Base-by-base conservation (phyloP, 140 eudicot genomes). In the Ambrosia hybrid region DNA sequence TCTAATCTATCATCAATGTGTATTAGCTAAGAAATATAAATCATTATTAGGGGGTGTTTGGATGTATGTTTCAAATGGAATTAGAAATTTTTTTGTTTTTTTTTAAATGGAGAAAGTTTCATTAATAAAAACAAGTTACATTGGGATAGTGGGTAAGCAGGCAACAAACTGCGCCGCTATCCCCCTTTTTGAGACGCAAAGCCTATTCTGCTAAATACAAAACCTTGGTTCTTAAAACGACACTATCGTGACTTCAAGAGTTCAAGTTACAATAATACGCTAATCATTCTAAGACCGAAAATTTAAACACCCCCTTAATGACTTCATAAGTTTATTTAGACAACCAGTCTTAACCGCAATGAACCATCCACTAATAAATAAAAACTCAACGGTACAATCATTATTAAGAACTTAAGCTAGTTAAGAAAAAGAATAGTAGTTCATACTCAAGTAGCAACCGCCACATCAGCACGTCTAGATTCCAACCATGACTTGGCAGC, bases 401-500 rank as follows among this genome's bases (percentile, higher is more conserved):
- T 21, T 21, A 21, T 64, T 52, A 38, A 64, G 7, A 64, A 64
- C 51, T 39, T 8, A 39, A 64, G 68, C 68, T 63, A 38, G 51
- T 6, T 14, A n/a, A 36, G 69, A 41, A 41, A 39, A 6, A 64
- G 34, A 64, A 64, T 64, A 39, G 52, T 15, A 52, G 52, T 64
- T 38, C 52, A 71, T 43, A 48, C 12, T 83, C 81, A 85, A 33
- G 76, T 79, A 74, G 80, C 72, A 37, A 62, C 82, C 14, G 70
- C 80, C 38, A 37, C 76, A 8, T 53, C 55, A 5, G 83, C 65
- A 15, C 78, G 84, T 74, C 85, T 85, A 37, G 85, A 81, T 78
- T 85, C 85, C 82, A 91, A 71, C 97, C 97, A 91, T 16, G 94
- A 80, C 56, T 66, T 70, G 4, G 81, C 97, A 63, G 96, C 97